These are phyloP conservation scores for Suhomyces coccinellae DNA, from an alignment of 1,139 yeast genomes.

Conservation along the genomic window DNA sequence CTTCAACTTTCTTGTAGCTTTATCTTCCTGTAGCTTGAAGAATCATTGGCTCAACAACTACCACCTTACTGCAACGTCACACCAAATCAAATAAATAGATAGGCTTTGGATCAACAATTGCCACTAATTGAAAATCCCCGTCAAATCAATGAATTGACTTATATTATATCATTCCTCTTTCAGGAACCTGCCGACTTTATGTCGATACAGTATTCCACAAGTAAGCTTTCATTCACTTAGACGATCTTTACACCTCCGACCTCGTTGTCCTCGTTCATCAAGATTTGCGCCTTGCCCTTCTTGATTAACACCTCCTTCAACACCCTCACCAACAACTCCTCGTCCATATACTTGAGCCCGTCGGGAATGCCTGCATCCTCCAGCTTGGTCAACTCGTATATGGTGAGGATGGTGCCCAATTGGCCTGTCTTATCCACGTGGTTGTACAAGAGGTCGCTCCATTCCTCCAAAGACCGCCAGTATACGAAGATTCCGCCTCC, in stretches of 20 bases:
- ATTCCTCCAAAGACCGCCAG: slow-evolving; percentile 73
- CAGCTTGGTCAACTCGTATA: slow-evolving; percentile 75
- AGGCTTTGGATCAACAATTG: no score
- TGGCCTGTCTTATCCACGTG: slow-evolving; percentile 73
- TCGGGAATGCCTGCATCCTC: slow-evolving; percentile 57
- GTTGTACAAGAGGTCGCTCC: slow-evolving; percentile 60
- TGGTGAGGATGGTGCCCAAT: slow-evolving; percentile 71
- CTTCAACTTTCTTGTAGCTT: no score
- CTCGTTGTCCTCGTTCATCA: slow-evolving; percentile 55
- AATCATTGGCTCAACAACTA: no score
- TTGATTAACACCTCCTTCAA: slow-evolving; percentile 58
- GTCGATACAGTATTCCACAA: neutral
- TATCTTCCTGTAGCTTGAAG: no score
- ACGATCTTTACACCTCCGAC: slow-evolving; percentile 72
- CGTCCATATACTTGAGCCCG: slow-evolving; percentile 65
- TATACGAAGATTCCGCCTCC: slow-evolving; percentile 54
- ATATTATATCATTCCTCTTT: no score
- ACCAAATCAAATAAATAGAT: neutral
- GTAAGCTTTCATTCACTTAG: slow-evolving; percentile 14
- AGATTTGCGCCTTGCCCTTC: slow-evolving; percentile 65
- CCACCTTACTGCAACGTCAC: neutral
- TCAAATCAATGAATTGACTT: no score
- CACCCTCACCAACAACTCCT: slow-evolving; percentile 53
- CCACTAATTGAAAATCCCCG: no score
- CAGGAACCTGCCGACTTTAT: no score